Percentiles rank a stretch among this genome's conserved stretches.
These are phyloP conservation scores for Fusarium nodosum DNA, from an alignment of 2,329 filamentous ascomycete genomes.

Conservation along the genomic window DNA sequence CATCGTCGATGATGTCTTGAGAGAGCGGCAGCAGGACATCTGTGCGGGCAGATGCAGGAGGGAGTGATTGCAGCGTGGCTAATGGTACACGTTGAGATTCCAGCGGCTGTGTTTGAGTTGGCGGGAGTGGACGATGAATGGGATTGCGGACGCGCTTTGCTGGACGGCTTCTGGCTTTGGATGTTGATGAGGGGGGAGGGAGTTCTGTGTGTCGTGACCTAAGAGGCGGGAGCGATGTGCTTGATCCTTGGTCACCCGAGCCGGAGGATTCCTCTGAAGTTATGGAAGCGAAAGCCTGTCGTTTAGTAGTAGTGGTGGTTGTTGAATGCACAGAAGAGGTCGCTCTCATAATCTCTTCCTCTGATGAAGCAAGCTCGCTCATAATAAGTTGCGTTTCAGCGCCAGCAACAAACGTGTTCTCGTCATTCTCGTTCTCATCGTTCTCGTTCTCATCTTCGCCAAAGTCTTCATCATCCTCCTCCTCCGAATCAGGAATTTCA, in stretches of 20 bases:
- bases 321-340: constrained; percentile 12
- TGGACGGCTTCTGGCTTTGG: constrained; percentile 21
- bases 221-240: constrained; percentile 25
- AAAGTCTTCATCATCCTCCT: constrained; percentile 55
- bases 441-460: constrained; percentile 51
- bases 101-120: constrained; percentile 52
- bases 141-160: constrained; percentile 49
- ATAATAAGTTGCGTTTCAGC: constrained; percentile 55
- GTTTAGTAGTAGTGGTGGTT: background rate
- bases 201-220: constrained; percentile 40
- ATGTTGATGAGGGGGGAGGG: constrained; percentile 32
- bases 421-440: constrained; percentile 40
- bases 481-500: constrained; percentile 67
- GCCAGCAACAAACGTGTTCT: constrained; percentile 48
- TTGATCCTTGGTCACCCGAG: constrained; percentile 22
- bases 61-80: constrained; percentile 62
- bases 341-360: constrained; percentile 38
- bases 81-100: constrained; percentile 66
- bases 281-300: constrained; percentile 10
- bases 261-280: constrained; percentile 33
- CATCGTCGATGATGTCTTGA: constrained; percentile 61
- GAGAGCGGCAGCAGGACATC: constrained; percentile 68
- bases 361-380: constrained; percentile 51
- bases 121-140: constrained; percentile 42
- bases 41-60: constrained; percentile 63